These are phyloP conservation scores for Naegleria gruberi DNA, from an alignment of 208 protist species.

Conservation along the genomic window DNA sequence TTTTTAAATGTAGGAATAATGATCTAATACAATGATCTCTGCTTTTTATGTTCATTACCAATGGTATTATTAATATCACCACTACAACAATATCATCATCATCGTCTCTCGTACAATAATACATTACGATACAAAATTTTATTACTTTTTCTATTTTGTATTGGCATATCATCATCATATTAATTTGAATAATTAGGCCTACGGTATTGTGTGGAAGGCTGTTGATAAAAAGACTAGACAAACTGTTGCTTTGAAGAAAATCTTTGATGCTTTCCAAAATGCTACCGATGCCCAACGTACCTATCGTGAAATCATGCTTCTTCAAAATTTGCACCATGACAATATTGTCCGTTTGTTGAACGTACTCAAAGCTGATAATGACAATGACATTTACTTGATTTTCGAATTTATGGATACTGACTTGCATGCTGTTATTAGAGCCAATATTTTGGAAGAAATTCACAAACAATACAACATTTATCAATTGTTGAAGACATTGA, in stretches of 20 bases:
- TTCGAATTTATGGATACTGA: conserved; percentile 95
- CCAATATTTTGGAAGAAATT: conserved; percentile 90
- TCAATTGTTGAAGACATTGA: conserved; percentile 90
- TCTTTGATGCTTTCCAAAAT: conserved; percentile 88
- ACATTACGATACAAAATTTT: background rate
- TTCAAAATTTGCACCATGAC: conserved; percentile 88
- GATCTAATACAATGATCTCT: background rate
- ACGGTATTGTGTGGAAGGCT: conserved; percentile 86
- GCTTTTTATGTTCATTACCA: too few species aligned
- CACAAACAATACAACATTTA: conserved; percentile 96
- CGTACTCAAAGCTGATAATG: conserved; percentile 90
- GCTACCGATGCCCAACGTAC: conserved; percentile 67
- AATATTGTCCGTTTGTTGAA: conserved; percentile 93
- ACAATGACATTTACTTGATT: conserved; percentile 93
- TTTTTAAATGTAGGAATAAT: background rate
- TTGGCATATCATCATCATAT: background rate
- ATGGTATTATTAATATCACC: too few species aligned
- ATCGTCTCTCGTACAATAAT: background rate
- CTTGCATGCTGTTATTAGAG: conserved; percentile 81
- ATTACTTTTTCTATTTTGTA: too few species aligned
- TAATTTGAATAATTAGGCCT: conserved; percentile 58
- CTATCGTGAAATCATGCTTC: conserved; percentile 93
- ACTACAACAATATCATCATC: background rate
- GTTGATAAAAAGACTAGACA: conserved; percentile 73
- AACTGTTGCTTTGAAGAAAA: conserved; percentile 90